Percentiles rank a stretch among this genome's conserved stretches.
These are phyloP conservation scores for Tolypocladium cylindrosporum DNA, from an alignment of 2,329 filamentous ascomycete genomes.

Conservation along the genomic window DNA sequence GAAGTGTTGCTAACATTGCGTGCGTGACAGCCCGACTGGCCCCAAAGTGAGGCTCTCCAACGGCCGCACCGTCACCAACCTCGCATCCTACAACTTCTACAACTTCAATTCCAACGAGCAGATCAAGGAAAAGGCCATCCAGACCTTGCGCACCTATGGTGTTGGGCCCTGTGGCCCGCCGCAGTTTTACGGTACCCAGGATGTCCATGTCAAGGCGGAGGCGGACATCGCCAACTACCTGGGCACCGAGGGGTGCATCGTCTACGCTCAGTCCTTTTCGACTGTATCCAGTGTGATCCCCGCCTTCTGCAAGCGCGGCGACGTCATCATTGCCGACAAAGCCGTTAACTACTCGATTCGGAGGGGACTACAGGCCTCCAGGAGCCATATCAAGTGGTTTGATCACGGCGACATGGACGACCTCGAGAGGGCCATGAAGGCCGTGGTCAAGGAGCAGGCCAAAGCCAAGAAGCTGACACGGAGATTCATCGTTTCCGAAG, in stretches of 20 bases:
- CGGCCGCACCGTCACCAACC: constrained; percentile 84
- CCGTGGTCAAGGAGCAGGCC: constrained; percentile 78
- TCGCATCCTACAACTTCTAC: constrained; percentile 95
- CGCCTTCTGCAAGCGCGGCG: constrained; percentile 91
- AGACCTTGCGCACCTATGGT: constrained; percentile 87
- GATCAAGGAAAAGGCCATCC: constrained; percentile 90
- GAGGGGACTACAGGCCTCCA: constrained; percentile 85
- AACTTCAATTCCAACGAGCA: constrained; percentile 90
- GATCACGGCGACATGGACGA: constrained; percentile 96
- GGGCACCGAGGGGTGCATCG: constrained; percentile 79
- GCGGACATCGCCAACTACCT: constrained; percentile 85
- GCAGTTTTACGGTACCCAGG: constrained; percentile 96
- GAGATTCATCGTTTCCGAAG: constrained; percentile 93
- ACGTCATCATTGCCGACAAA: constrained; percentile 92
- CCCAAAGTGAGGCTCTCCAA: constrained; percentile 83
- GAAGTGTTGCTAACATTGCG: background rate
- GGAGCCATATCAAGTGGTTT: constrained; percentile 88
- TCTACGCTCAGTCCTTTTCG: constrained; percentile 93
- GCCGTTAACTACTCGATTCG: constrained; percentile 90
- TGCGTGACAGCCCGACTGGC: constrained; percentile 62
- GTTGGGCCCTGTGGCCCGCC: constrained; percentile 95
- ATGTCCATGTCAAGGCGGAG: constrained; percentile 96
- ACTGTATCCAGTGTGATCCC: constrained; percentile 97
- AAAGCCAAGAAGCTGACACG: constrained; percentile 78
- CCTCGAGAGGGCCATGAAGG: constrained; percentile 73